Conservation (phyloP, 495 filamentous ascomycete genomes). For the Amorphotheca resinae region DNA sequence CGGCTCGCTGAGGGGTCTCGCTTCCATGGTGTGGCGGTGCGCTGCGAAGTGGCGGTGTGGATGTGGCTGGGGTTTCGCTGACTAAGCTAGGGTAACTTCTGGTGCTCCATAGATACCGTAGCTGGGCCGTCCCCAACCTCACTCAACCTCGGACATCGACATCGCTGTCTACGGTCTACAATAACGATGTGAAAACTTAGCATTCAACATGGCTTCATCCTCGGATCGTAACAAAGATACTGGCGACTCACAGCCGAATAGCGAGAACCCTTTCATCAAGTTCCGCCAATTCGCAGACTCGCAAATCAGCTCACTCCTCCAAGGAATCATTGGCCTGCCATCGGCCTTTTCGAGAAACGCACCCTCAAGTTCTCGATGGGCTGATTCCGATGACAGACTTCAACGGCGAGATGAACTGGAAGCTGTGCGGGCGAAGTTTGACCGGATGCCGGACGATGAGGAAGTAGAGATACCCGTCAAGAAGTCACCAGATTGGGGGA, state of each 20-base stretch:
- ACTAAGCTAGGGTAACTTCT: too few species aligned
- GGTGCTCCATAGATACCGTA: too few species aligned
- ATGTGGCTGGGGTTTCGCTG: too few species aligned
- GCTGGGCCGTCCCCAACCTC: too few species aligned
- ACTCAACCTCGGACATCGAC: too few species aligned
- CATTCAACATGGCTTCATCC: conserved; percentile 15
- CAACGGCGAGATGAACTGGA: conserved; percentile 13
- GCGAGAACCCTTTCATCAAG: conserved; percentile 30
- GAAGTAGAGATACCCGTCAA: conserved; percentile 6
- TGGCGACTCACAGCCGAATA: conserved; percentile 5
- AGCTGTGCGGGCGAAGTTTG: background rate
- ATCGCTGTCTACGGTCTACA: too few species aligned
- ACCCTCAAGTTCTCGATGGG: conserved; percentile 9
- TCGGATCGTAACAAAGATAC: conserved; percentile 11
- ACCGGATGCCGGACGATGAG: background rate
- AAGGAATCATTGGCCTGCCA: conserved; percentile 24
- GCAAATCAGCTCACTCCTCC: conserved; percentile 25
- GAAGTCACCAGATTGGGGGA: conserved; percentile 1
- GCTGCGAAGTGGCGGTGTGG: too few species aligned
- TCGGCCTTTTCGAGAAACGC: conserved; percentile 19
- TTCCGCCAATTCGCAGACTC: conserved; percentile 32
- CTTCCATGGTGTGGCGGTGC: too few species aligned
- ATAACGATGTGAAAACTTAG: too few species aligned
- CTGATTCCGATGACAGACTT: conserved; percentile 16
- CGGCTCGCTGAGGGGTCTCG: too few species aligned